Evolutionary conservation across 1,284 basidiomycete species (phyloP), one percentile per base, ranked within the genome.

Genomic region (Puccinia hordei): DNA sequence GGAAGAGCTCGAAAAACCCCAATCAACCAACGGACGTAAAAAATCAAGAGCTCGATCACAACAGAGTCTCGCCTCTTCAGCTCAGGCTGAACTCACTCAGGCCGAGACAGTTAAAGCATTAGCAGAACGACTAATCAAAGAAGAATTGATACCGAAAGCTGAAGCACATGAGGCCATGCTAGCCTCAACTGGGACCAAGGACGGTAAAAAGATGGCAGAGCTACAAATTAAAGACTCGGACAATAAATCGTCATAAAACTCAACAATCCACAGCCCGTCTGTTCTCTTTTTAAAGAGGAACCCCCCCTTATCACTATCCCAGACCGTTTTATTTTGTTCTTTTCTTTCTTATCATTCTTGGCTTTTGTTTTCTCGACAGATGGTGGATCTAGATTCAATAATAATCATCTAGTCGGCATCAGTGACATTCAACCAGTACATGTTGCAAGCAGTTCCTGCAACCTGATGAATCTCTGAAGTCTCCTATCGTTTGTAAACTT

Each of bases 81-180:
- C 35, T 27, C 35, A 46, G 10, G 19, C 59, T 10, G 49, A 66
- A 24, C 22, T 63, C 27, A 66, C 74, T 15, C 46, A 35, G 19
- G 74, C 74, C 22, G 74, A 77, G 15, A 24, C 33, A 22, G 49
- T 77, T 17, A 46, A 68, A 66, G 38, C 41, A 30, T 38, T 77
- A n/a, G 74, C 74, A 15, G 61, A 77, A 33, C 38, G 65, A 38
- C 41, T 77, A 6, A 38, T 77, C 65, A 61, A 77, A 63, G 44
- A 65, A 38, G 74, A 77, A 66, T 27, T 77, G 17, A 55, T 38
- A 55, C 74, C 74, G 33, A 77, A 38, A 33, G 74, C 74, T 38
- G 74, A 77, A 44, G 74, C 59, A 4, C 38, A 51, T 8, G 74
- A 77, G 15, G 63, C 63, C 41, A 41, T 66, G 63, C 19, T 66